Base-by-base conservation (phyloP, 2,329 filamentous ascomycete genomes). In the Penicillium aurantiogriseum region DNA sequence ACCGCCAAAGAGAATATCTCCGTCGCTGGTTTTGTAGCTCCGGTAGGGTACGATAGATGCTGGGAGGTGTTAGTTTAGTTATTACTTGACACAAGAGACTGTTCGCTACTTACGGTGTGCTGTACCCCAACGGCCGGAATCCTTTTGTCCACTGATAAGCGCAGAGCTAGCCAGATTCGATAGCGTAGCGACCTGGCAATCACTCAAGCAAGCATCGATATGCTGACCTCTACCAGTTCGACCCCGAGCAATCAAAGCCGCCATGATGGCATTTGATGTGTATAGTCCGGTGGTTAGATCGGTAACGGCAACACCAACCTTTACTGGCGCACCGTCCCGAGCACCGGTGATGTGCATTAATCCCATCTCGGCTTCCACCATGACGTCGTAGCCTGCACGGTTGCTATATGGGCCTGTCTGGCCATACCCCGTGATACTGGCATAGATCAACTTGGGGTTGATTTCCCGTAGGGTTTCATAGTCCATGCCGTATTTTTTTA, bases 311-410 rank as follows among this genome's bases (percentile, higher is more conserved):
- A 99, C 94, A 19, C 94, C 94, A 2, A 99, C 94, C 77, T 99
- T 99, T 39, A 97, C 94, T 0, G 94, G 94, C 2, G 92, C 89
- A 0, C 93, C 92, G 67, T 96, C 89, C 55, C 92, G 84, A 60
- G 85, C 84, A 33, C 94, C 94, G 0, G 94, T 99, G 67, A 99
- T 97, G 77, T 99, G 94, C 94, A 99, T 99, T 56, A 99, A 79
- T 0, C 94, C 94, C 77, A 99, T 92, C 73, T 97, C 94, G 58
- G 94, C 94, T 79, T 99, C 94, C 11, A 99, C 93, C 93, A 99
- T 99, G 65, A 99, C 94, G 76, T 99, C 94, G 80, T 99, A 99
- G 5, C 94, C 94, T 4, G 94, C 92, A 15, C 94, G 84, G 62
- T 87, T 85, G 6, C 88, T 86, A 75, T 96, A 96, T 0, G 94